Evolutionary conservation across 2,329 filamentous ascomycete species (phyloP).

Genomic region (Alternaria hordeiaustralica): DNA sequence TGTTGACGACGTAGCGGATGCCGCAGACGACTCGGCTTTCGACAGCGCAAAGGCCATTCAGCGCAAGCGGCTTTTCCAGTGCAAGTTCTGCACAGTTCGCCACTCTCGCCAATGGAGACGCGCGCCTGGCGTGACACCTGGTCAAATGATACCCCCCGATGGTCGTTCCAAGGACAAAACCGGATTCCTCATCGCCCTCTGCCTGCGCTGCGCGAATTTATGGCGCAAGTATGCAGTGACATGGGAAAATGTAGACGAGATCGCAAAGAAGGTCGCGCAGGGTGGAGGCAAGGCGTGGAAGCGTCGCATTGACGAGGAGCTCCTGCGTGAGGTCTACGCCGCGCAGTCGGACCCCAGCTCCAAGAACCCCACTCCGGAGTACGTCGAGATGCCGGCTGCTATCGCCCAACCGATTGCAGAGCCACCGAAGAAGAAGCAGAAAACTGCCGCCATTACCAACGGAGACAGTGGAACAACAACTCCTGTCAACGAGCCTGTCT

Average conservation of each 20-base stretch:
- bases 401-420: constrained; percentile 49
- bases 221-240: constrained; percentile 97
- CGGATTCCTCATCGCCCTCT: constrained; percentile 79
- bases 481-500: constrained; percentile 50
- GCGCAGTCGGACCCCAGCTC: constrained; percentile 41
- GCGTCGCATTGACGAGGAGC: constrained; percentile 88
- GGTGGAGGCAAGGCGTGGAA: constrained; percentile 84
- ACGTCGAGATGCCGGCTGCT: constrained; percentile 31
- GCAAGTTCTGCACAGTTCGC: constrained; percentile 88
- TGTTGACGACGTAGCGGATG: constrained; percentile 90
- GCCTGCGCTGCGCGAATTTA: constrained; percentile 85
- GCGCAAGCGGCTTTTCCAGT: constrained; percentile 84
- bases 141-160: constrained; percentile 71
- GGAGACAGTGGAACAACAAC: constrained; percentile 57
- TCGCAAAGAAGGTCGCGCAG: constrained; percentile 83
- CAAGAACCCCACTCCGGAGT: constrained; percentile 35
- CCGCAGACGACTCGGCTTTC: constrained; percentile 93
- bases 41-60: constrained; percentile 82
- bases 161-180: constrained; percentile 80
- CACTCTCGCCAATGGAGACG: constrained; percentile 89
- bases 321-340: constrained; percentile 70
- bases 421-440: constrained; percentile 67
- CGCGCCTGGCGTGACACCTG: constrained; percentile 78
- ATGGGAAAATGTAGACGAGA: constrained; percentile 92
- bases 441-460: constrained; percentile 51